Evolutionary conservation across 2,329 filamentous ascomycete species (phyloP), one percentile per base, ranked within the genome.

Genomic region (Cercospora citrullina): DNA sequence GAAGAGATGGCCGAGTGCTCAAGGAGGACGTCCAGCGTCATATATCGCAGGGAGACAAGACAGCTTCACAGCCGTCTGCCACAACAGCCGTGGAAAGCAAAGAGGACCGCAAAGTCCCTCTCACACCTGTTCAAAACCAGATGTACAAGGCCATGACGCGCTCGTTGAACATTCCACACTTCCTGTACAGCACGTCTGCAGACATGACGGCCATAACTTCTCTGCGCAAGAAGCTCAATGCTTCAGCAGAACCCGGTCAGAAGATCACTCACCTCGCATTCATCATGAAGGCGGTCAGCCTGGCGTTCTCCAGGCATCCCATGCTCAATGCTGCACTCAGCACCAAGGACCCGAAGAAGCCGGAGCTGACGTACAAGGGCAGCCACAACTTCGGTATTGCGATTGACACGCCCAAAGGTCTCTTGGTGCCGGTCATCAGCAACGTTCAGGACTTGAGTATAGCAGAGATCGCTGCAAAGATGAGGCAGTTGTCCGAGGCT

Each of bases 141-240:
- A 99, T 99, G 95, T 98, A 97, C 88, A 97, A 96, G 83, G 87
- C 89, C 68, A 99, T 99, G 95, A 97, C 94, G 14, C 89, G 89
- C 67, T 97, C 94, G 2, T 86, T 99, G 71, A 87, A 81, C 61
- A 98, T 97, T 74, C 95, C 95, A 0, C 95, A 98, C 81, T 97
- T 99, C 81, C 87, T 98, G 69, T 99, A 96, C 82, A 91, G 93
- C 45, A 93, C 97, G 80, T 92, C 94, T 77, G 84, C 97, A 60
- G 91, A 96, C 81, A 90, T 97, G 79, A 90, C 91, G 53, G 84
- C 86, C 45, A 86, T 99, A 4, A 88, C 89, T 67, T 81, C 86
- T 60, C 85, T 97, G 63, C 91, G 95, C 58, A 84, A 84, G 70
- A 90, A 88, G 59, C 86, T 97, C 67, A 96, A 96, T 81, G 85